These are phyloP conservation scores for Sonneratia caseolaris DNA, from an alignment of 345 rosid genomes.

Conservation along the genomic window DNA sequence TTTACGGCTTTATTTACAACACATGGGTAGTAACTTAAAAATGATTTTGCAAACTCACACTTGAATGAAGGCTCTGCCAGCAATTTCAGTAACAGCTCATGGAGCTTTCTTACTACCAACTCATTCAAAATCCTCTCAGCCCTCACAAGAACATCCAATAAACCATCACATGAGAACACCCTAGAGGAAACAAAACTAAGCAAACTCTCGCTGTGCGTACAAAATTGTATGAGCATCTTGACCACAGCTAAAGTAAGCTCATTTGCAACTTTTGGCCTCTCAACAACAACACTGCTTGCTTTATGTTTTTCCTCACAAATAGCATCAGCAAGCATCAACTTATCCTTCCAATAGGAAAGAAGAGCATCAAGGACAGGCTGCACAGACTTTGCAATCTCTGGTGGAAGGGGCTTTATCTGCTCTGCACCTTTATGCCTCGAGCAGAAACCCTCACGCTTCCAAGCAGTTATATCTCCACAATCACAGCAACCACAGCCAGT, in stretches of 20 bases:
- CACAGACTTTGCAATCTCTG: conserved; percentile 45
- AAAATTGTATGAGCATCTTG: conserved; percentile 78
- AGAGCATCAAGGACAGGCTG: conserved; percentile 73
- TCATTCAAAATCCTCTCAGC: conserved; percentile 60
- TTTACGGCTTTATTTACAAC: conserved; percentile 52
- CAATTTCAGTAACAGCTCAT: conserved; percentile 72
- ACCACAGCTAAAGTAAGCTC: conserved; percentile 58
- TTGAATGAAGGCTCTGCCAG: conserved; percentile 84
- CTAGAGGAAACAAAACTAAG: conserved; percentile 72
- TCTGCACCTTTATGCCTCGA: conserved; percentile 86
- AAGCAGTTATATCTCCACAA: conserved; percentile 94
- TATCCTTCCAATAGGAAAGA: conserved; percentile 51
- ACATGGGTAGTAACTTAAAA: conserved; percentile 63
- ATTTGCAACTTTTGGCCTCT: conserved; percentile 35
- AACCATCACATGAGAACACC: conserved; percentile 44
- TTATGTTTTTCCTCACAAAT: conserved; percentile 23
- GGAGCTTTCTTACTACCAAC: conserved; percentile 42
- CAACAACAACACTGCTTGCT: conserved; percentile 18
- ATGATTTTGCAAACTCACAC: conserved; percentile 75
- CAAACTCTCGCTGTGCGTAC: conserved; percentile 75
- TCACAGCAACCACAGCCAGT: conserved; percentile 96
- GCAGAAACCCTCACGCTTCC: conserved; percentile 93
- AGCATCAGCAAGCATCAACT: conserved; percentile 40
- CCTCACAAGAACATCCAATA: conserved; percentile 61
- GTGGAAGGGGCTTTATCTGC: conserved; percentile 78